Percentiles rank a stretch among this genome's conserved stretches.
Evolutionary conservation across 2,329 filamentous ascomycete genomes (phyloP).

Genomic region (Ophiocordyceps camponoti-leonardi): DNA sequence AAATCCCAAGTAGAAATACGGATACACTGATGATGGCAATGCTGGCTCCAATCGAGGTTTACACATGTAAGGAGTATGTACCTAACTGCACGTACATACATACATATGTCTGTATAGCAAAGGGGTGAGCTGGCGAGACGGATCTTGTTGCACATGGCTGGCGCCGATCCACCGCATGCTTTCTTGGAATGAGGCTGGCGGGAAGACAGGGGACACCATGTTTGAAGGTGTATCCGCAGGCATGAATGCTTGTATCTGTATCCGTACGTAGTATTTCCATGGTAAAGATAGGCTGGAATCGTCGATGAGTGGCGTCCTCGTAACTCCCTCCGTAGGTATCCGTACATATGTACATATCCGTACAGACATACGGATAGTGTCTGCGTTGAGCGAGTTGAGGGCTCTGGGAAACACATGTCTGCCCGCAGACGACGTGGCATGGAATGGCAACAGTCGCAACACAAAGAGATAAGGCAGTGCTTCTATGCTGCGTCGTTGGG

Average conservation of each 20-base stretch:
- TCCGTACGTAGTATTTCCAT: not conserved
- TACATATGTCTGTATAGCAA: too few species aligned
- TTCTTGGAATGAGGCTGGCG: not conserved
- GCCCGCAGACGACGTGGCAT: not conserved
- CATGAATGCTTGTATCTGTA: too few species aligned
- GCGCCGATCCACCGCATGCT: not conserved
- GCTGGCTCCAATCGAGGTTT: not conserved
- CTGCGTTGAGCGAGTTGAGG: too few species aligned
- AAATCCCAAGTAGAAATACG: too few species aligned
- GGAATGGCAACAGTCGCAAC: not conserved
- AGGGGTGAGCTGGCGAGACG: not conserved
- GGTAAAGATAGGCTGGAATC: not conserved
- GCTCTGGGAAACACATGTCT: not conserved
- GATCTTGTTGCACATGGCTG: not conserved
- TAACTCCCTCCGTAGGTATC: not conserved
- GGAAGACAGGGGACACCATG: not conserved
- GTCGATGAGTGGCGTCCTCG: not conserved
- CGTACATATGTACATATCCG: too few species aligned
- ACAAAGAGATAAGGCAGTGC: not conserved
- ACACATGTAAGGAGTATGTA: too few species aligned
- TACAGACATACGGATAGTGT: too few species aligned
- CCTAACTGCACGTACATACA: not conserved
- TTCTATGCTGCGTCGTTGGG: not conserved
- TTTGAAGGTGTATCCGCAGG: not conserved
- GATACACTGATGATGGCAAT: not conserved